Conservation (phyloP, 768 basidiomycete species). For the Mycena floridula region DNA sequence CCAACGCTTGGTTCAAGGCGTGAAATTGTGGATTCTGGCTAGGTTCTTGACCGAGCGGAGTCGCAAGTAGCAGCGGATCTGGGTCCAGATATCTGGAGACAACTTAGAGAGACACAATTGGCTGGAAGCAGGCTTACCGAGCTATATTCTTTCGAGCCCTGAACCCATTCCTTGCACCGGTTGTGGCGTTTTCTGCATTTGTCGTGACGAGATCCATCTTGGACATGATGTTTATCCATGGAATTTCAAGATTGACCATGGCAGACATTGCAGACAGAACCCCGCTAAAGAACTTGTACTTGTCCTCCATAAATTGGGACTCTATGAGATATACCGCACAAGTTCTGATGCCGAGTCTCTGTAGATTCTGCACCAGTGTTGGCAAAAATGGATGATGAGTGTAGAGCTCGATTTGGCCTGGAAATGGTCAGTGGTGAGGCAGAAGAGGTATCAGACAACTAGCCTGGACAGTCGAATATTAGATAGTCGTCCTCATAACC, state of each 20-base stretch:
- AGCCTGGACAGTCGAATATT: slow-evolving; percentile 87
- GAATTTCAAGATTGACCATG: slow-evolving; percentile 96
- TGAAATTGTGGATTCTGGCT: slow-evolving; percentile 80
- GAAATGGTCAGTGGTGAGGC: background rate
- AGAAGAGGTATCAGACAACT: slow-evolving; percentile 9
- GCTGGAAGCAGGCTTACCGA: slow-evolving; percentile 38
- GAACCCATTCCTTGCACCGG: slow-evolving; percentile 64
- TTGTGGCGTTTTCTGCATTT: slow-evolving; percentile 52
- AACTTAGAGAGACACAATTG: background rate
- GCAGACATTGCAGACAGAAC: slow-evolving; percentile 98
- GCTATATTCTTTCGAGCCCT: slow-evolving; percentile 77
- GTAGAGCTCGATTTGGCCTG: slow-evolving; percentile 97
- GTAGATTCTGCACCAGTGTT: slow-evolving; percentile 70
- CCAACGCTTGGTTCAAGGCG: slow-evolving; percentile 90
- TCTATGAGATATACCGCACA: slow-evolving; percentile 92
- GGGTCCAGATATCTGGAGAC: slow-evolving; percentile 83
- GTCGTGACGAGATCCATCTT: slow-evolving; percentile 96
- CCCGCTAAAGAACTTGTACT: slow-evolving; percentile 97
- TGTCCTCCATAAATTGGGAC: slow-evolving; percentile 99
- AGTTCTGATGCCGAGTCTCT: slow-evolving; percentile 75
- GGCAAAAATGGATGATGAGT: slow-evolving; percentile 98
- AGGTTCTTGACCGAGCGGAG: slow-evolving; percentile 52
- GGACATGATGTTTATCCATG: slow-evolving; percentile 97
- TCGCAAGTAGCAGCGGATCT: slow-evolving; percentile 80
- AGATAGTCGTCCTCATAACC: slow-evolving; percentile 95